Base-by-base conservation (phyloP, 176 grass and related monocot species). In the Oryza brachyantha region DNA sequence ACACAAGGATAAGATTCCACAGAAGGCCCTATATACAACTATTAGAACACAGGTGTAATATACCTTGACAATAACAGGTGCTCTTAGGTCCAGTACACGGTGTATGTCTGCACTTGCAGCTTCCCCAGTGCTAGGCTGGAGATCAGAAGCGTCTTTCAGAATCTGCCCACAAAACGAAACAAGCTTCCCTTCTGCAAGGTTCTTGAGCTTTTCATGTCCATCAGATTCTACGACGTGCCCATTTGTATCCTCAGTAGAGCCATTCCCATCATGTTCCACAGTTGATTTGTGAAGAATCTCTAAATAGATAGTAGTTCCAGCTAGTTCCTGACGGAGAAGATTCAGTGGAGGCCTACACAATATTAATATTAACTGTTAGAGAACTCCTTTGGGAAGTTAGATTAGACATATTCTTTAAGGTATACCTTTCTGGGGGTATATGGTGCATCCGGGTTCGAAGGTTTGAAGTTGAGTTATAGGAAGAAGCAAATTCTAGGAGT, bases 21-120 rank as follows among this genome's bases (percentile, higher is more conserved):
- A 60, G 40, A 77, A 83, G 28, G 14, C 24, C 37, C 31, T 17
- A 70, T 25, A n/a, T 29, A 74, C 24, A 35, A 35, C 32, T 76
- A 68, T 62, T 37, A 74, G 74, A 42, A 70, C 82, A 52, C 70
- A 86, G 24, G 77, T 70, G 78, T 75, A 76, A 19, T 75, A 83
- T 89, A 99, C 96, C 96, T 87, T 99, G 76, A 99, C 90, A 93
- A 99, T 96, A 83, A 99, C 80, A 68, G 96, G 96, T 60, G 96
- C 92, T 66, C 96, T 81, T 71, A 99, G 64, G 78, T 92, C 88
- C 66, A 99, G 90, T 55, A 99, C 92, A 85, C 96, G 85, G 66
- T 99, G 96, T 83, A 93, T 72, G 46, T 91, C 88, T 35, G 88
- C 88, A 68, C 88, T 88, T 64, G 88, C 83, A 40, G 77, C 63